phyloP scores from a whole-genome alignment of 2,329 filamentous ascomycete species.

The Aureobasidium uvarum region DNA sequence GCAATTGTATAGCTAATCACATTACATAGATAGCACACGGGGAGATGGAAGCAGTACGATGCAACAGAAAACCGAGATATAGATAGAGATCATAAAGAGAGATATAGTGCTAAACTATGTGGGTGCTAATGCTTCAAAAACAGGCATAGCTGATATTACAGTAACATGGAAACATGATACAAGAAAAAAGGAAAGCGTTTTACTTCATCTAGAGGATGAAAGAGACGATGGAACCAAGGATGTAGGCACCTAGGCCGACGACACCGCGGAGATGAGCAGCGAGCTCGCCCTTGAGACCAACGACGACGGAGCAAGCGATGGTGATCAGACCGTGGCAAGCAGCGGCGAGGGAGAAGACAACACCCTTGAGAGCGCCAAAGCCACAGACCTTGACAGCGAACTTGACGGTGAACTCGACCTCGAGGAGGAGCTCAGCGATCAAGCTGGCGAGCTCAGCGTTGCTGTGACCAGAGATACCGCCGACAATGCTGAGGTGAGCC shows the following conservation, averaged over 20 bases:
- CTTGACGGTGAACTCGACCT: slow-evolving; percentile 24
- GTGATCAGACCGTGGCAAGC: slow-evolving; percentile 25
- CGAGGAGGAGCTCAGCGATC: slow-evolving; percentile 15
- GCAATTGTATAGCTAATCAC: too few species aligned
- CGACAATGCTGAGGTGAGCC: slow-evolving; percentile 9
- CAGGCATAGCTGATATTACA: slow-evolving; percentile 11
- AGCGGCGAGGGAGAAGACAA: slow-evolving; percentile 2
- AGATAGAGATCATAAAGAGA: slow-evolving; percentile 6
- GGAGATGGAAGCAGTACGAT: not conserved
- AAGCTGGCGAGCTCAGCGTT: slow-evolving; percentile 10
- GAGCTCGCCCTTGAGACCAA: slow-evolving; percentile 16
- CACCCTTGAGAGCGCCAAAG: not conserved
- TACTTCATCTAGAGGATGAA: slow-evolving; percentile 13
- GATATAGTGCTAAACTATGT: slow-evolving; percentile 21
- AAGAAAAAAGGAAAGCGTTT: not conserved
- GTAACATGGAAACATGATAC: not conserved
- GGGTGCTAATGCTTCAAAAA: not conserved
- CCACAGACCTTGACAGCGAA: slow-evolving; percentile 24
- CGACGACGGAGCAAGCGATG: slow-evolving; percentile 12
- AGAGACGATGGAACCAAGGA: not conserved
- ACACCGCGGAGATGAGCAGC: slow-evolving; percentile 1
- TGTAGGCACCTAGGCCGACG: slow-evolving; percentile 5
- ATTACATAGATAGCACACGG: too few species aligned
- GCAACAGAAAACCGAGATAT: slow-evolving; percentile 4
- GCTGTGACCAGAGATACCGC: slow-evolving; percentile 13